A percentile compares a stretch with the other conserved stretches of the same genome.
Conservation (phyloP, 1,284 basidiomycete species). For the Ustilago nuda region DNA sequence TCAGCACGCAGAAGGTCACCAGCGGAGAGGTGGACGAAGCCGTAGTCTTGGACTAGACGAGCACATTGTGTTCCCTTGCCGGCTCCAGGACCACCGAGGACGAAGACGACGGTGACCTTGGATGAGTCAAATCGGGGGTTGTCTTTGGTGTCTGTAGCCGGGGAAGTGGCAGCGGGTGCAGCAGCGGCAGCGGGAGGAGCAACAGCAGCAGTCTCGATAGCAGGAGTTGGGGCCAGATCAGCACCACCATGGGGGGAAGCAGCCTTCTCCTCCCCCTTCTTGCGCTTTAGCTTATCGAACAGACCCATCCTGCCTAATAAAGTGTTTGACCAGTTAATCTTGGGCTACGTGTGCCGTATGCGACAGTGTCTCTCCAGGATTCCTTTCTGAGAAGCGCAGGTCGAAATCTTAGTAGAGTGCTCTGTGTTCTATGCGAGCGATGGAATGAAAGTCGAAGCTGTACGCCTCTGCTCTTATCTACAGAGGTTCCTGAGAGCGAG, state of each 20-base stretch:
- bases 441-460: background rate
- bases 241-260: slow-evolving; percentile 4
- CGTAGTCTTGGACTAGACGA: slow-evolving; percentile 85
- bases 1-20: slow-evolving; percentile 96
- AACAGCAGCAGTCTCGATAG: slow-evolving; percentile 4
- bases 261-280: slow-evolving; percentile 30
- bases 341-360: slow-evolving; percentile 35
- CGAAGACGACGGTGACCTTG: slow-evolving; percentile 90
- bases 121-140: slow-evolving; percentile 76
- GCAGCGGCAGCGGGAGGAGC: background rate
- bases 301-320: slow-evolving; percentile 54
- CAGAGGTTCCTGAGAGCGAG: slow-evolving; percentile 52
- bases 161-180: slow-evolving; percentile 1
- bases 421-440: background rate
- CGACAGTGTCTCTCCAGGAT: slow-evolving; percentile 22
- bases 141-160: slow-evolving; percentile 17
- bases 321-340: slow-evolving; percentile 51
- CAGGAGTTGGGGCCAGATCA: slow-evolving; percentile 8
- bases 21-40: slow-evolving; percentile 94
- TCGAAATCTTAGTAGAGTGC: background rate
- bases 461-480: background rate
- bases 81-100: slow-evolving; percentile 96
- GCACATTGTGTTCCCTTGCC: slow-evolving; percentile 98
- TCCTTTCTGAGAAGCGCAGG: slow-evolving; percentile 11
- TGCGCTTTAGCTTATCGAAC: slow-evolving; percentile 48